Base-by-base conservation (phyloP, 108 stramenopile species). In the Pseudonitzschia pungens region DNA sequence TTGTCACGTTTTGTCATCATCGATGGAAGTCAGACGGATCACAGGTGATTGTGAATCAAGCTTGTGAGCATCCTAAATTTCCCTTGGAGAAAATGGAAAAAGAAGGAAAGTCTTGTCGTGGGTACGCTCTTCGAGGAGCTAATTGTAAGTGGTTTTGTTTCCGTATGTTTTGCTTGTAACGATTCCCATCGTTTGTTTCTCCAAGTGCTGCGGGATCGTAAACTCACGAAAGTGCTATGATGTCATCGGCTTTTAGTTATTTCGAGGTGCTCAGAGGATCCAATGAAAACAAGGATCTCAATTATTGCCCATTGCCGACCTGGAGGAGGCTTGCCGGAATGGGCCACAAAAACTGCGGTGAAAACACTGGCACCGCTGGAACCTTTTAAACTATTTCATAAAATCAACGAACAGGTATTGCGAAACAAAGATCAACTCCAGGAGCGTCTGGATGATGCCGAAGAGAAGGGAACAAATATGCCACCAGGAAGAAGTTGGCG, bases 1-100 rank as follows among this genome's bases (percentile, higher is more conserved):
- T 95, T 71, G 87, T 95, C 52, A 91, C 94, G 0, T 92, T 79
- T 80, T 92, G 91, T 60, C 82, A 83, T 70, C 92, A 95, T 80
- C 80, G 90, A 68, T 95, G 94, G 94, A 70, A 81, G 60, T 44
- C 71, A 44, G 94, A 92, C 66, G 94, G 94, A 22, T 92, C 81
- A 32, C 84, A 85, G 76, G 84, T 95, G 3, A 79, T 95, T 53
- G 87, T 95, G 53, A 95, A 88, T 81, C 92, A 95, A 69, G 94
- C 94, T 20, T 83, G 85, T 64, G 89, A 77, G 42, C 86, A 92
- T 57, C 83, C 80, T 10, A 89, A 87, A 62, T 77, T 50, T 52
- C 86, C 90, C 0, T 80, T 70, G 9, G 65, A 80, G 0, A 57
- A 79, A 66, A 72, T 77, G 40, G 90, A 91, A 72, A 74, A 79